Evolutionary conservation across 495 filamentous ascomycete species (phyloP).

Genomic region (Friedmanniomyces simplex): DNA sequence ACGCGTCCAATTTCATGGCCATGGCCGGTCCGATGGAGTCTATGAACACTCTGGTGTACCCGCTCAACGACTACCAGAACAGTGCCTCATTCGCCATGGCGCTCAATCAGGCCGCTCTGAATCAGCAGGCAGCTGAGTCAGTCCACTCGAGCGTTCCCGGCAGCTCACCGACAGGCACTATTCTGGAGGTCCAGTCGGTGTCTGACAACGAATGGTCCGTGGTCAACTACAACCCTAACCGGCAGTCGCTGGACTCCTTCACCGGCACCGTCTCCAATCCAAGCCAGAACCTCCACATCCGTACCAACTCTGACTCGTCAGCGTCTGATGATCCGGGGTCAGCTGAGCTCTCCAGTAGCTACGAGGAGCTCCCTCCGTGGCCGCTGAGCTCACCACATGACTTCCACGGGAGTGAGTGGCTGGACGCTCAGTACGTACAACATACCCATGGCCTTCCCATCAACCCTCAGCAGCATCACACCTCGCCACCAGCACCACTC

Average conservation of each 20-base stretch:
- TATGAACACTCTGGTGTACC: slow-evolving; percentile 39
- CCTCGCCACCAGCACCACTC: slow-evolving; percentile 36
- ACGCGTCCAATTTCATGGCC: slow-evolving; percentile 51
- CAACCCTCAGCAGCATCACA: slow-evolving; percentile 29
- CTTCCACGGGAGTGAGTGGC: slow-evolving; percentile 21
- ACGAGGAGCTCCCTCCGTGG: slow-evolving; percentile 60
- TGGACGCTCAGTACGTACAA: slow-evolving; percentile 24
- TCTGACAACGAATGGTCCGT: slow-evolving; percentile 70
- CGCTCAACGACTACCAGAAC: slow-evolving; percentile 65
- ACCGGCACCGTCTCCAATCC: slow-evolving; percentile 72
- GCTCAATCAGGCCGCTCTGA: slow-evolving; percentile 13
- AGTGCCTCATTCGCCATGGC: slow-evolving; percentile 17
- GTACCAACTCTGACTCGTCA: slow-evolving; percentile 76
- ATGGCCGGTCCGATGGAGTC: slow-evolving; percentile 54
- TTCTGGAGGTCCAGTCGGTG: slow-evolving; percentile 72
- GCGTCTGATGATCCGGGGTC: slow-evolving; percentile 54
- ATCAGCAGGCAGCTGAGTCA: slow-evolving; percentile 18
- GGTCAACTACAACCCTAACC: slow-evolving; percentile 35
- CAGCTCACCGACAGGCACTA: slow-evolving; percentile 73
- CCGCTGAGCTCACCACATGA: slow-evolving; percentile 56
- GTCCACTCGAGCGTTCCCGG: slow-evolving; percentile 39
- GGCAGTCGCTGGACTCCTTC: slow-evolving; percentile 43
- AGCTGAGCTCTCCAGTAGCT: slow-evolving; percentile 58
- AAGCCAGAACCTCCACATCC: slow-evolving; percentile 69
- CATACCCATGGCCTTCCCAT: slow-evolving; percentile 23